A percentile compares a stretch with the other conserved stretches of the same genome.
Evolutionary conservation across 75 land plant genomes (phyloP).

Genomic region (Chamaecyparis obtusa): DNA sequence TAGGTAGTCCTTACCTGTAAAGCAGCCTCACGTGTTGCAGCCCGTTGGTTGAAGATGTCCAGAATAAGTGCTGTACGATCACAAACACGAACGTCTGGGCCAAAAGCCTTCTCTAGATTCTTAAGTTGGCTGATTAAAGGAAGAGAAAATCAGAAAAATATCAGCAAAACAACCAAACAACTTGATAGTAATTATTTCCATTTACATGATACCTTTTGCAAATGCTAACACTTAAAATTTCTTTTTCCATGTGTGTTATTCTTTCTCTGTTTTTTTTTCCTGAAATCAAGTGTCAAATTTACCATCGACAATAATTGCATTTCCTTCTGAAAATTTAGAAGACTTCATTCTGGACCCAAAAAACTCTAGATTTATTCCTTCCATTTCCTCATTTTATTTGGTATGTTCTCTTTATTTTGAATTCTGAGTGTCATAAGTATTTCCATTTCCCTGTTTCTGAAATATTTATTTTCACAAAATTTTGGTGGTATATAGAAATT

Average conservation of each 20-base stretch:
- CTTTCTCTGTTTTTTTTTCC: not conserved
- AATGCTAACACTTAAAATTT: not conserved
- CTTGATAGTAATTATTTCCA: not conserved
- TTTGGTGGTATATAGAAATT: not conserved
- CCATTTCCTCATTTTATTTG: not conserved
- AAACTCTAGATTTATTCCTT: not conserved
- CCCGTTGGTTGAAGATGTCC: conserved; percentile 91
- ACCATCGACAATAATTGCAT: not conserved
- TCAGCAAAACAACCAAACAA: not conserved
- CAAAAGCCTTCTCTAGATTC: conserved; percentile 89
- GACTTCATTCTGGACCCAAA: not conserved
- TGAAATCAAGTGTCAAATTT: not conserved
- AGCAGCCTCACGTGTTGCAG: conserved; percentile 95
- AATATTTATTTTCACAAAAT: not conserved
- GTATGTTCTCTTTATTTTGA: not conserved
- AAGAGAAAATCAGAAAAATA: not conserved
- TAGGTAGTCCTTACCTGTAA: conserved; percentile 53
- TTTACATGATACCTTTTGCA: not conserved
- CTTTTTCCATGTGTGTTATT: not conserved
- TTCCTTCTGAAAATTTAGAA: not conserved
- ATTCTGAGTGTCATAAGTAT: not conserved
- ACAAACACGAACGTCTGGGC: conserved; percentile 91
- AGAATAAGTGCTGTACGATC: conserved; percentile 94
- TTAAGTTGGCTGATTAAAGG: conserved; percentile 70
- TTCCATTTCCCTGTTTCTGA: not conserved